Base-by-base conservation (phyloP, 805 yeast genomes). In the Saturnispora bothae region DNA sequence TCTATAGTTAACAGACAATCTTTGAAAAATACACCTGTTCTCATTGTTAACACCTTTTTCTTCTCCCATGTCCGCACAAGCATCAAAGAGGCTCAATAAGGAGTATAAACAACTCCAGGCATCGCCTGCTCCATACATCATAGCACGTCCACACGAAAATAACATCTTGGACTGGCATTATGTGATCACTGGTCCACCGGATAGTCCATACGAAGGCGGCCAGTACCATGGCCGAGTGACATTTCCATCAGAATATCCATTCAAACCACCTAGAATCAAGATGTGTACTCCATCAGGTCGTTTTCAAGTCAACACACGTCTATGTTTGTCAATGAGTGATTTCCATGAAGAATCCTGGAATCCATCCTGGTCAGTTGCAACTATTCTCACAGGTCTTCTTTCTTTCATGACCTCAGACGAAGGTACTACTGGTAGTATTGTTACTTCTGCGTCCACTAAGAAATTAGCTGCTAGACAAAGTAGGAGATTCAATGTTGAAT, bases 301-400 rank as follows among this genome's bases (percentile, higher is more conserved):
- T 36, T 88, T 88, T 56, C 73, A 76, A 42, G 71, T 85, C 40
- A 83, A 83, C 55, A 77, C 85, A 3, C 65, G 95, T 34, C 66
- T 88, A 20, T 88, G 97, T 60, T 64, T 88, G 34, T 77, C 88
- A n/a, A 86, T 88, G 80, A 79, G 94, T 51, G 96, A 88, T 60
- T 88, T 76, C 57, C 97, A 88, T 50, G 96, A 95, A 3, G 92
- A 86, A 56, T 65, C 81, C 1, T 88, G 97, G 97, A 86, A 88
- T 57, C 96, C 97, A 1, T 85, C 94, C 5, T 88, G 96, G 96
- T 76, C 86, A 32, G 96, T 88, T 19, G 67, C 84, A 25, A 86
- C 96, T 0, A 88, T 88, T 16, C 66, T 88, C 48, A 83, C 78
- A 9, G 97, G 96, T 0, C 63, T 88, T 27, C 64, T 88, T 47